Evolutionary conservation across 148 eudicot species (phyloP).

Genomic region (Fagopyrum tataricum): DNA sequence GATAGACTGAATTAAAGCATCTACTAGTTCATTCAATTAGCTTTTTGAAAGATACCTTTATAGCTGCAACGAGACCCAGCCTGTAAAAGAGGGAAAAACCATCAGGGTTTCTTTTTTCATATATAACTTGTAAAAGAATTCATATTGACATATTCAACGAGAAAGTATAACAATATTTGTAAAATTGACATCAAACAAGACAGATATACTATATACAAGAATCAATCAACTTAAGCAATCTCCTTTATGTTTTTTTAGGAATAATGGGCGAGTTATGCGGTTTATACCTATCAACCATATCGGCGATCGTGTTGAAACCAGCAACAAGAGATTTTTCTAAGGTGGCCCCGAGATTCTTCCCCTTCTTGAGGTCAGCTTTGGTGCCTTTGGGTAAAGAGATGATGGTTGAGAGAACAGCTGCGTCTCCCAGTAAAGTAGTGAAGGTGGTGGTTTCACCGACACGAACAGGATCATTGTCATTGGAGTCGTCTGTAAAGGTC

Average conservation of each 20-base stretch:
- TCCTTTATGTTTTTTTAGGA: neutral
- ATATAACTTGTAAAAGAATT: neutral
- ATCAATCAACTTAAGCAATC: neutral
- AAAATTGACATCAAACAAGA: neutral
- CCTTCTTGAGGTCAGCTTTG: constrained; percentile 21
- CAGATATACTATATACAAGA: neutral
- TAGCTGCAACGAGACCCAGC: constrained; percentile 22
- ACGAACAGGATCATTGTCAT: constrained; percentile 49
- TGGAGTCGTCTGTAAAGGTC: constrained; percentile 43
- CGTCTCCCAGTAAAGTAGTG: constrained; percentile 27
- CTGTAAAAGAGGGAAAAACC: constrained; percentile 8
- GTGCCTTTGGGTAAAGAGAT: constrained; percentile 36
- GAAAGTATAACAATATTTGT: too few relatives aligned
- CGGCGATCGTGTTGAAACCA: constrained; percentile 40
- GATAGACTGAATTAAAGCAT: neutral
- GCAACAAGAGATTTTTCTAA: constrained; percentile 28
- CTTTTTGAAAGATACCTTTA: constrained; percentile 14
- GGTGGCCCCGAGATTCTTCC: constrained; percentile 34
- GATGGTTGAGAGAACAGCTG: constrained; percentile 33
- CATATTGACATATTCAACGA: neutral
- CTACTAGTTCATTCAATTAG: neutral
- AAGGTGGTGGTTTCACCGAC: constrained; percentile 38
- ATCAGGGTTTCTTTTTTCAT: constrained; percentile 1
- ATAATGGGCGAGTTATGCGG: neutral
- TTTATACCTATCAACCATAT: constrained; percentile 39